Conservation (phyloP, 1,284 basidiomycete genomes). For the Rhodotorula sp. region DNA sequence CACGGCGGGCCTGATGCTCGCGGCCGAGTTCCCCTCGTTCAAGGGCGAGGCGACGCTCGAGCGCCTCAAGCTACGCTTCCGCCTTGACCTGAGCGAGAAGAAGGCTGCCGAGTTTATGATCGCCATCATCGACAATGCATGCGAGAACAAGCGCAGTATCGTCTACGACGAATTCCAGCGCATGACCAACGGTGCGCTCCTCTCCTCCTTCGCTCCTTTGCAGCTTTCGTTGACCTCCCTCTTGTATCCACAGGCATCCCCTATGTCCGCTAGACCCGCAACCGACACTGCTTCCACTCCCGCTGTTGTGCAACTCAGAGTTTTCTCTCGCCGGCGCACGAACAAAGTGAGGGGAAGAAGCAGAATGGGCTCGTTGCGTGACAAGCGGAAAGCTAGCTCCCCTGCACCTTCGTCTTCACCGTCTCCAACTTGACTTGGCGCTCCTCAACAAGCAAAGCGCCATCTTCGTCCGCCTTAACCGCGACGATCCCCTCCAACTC, state of each 20-base stretch:
- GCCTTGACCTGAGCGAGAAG: constrained; percentile 76
- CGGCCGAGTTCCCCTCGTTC: constrained; percentile 91
- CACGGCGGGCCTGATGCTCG: constrained; percentile 90
- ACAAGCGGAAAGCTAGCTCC: background rate
- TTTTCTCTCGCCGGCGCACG: background rate
- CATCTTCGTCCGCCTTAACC: constrained; percentile 8
- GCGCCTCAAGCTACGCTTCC: constrained; percentile 83
- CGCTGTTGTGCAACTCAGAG: background rate
- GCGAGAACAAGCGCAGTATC: constrained; percentile 88
- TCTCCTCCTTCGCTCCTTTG: too few species aligned
- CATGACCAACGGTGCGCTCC: constrained; percentile 11
- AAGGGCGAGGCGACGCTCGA: constrained; percentile 92
- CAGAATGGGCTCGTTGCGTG: too few species aligned
- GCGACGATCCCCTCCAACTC: background rate
- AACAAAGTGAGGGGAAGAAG: background rate
- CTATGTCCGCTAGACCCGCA: constrained; percentile 3
- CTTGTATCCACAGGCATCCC: constrained; percentile 14
- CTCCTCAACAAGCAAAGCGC: background rate
- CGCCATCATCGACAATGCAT: constrained; percentile 83
- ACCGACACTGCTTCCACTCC: background rate
- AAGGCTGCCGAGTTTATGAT: constrained; percentile 93
- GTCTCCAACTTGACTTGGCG: background rate
- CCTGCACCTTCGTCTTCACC: background rate
- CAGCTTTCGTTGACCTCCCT: background rate
- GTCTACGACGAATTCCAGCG: constrained; percentile 37